phyloP scores from a whole-genome alignment of 225 moss, liverwort and hornwort species.

The Polytrichum commune region DNA sequence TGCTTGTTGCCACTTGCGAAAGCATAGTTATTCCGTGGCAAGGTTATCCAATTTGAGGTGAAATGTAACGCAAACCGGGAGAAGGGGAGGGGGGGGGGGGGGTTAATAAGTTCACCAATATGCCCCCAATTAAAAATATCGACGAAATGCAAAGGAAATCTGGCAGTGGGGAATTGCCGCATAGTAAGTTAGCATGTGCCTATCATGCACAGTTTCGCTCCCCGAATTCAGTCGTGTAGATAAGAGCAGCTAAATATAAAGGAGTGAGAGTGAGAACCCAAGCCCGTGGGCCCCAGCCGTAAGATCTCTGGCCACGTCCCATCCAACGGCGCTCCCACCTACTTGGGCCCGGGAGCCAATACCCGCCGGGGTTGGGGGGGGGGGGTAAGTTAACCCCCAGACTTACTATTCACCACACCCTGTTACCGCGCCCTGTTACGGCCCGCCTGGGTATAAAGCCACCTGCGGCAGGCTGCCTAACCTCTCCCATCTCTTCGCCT shows the following conservation, averaged over 20 bases:
- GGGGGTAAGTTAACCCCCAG: neutral
- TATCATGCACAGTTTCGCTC: too few relatives aligned
- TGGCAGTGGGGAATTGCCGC: too few relatives aligned
- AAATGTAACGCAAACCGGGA: too few relatives aligned
- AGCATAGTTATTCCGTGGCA: too few relatives aligned
- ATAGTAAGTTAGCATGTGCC: too few relatives aligned
- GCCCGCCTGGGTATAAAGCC: neutral
- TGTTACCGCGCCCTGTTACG: neutral
- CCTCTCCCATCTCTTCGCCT: conserved; percentile 3
- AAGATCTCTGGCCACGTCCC: neutral
- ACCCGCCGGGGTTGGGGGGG: neutral
- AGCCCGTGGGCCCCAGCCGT: neutral
- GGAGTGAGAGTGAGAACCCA: too few relatives aligned
- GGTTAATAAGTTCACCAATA: too few relatives aligned
- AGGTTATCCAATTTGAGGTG: too few relatives aligned
- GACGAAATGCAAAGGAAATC: too few relatives aligned
- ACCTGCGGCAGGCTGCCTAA: neutral
- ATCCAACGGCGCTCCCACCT: neutral
- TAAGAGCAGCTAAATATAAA: neutral
- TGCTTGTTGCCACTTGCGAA: too few relatives aligned
- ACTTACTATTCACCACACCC: neutral
- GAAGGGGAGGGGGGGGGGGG: too few relatives aligned
- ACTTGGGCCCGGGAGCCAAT: neutral
- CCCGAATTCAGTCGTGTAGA: neutral
- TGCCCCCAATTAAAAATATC: too few relatives aligned